Conservation (phyloP, 31 red algal species). For the Asparagopsis taxiformis region DNA sequence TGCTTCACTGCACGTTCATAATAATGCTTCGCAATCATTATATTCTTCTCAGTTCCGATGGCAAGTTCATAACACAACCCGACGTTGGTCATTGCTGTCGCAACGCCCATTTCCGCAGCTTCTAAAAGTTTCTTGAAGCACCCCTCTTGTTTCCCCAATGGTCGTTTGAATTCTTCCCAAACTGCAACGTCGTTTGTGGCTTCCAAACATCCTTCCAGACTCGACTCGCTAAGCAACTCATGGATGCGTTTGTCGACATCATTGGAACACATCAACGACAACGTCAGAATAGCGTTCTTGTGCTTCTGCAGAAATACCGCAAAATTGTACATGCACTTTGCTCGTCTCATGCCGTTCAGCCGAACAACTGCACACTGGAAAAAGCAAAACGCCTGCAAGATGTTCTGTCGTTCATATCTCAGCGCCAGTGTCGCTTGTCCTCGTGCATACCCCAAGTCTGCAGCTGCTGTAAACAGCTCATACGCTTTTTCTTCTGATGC, state of each 20-base stretch:
- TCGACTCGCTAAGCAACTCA: conserved; percentile 16
- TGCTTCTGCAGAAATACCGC: conserved; percentile 18
- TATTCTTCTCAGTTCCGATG: conserved; percentile 33
- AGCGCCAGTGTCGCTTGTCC: conserved; percentile 19
- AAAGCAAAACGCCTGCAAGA: neutral
- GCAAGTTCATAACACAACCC: conserved; percentile 69
- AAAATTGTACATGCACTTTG: conserved; percentile 10
- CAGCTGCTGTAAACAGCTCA: conserved; percentile 23
- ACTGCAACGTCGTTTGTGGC: conserved; percentile 30
- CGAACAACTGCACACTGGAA: conserved; percentile 22
- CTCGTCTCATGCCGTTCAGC: conserved; percentile 1
- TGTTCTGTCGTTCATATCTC: conserved; percentile 20
- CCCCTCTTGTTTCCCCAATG: conserved; percentile 8
- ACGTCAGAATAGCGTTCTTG: neutral
- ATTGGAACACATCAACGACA: neutral
- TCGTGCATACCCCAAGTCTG: conserved; percentile 13
- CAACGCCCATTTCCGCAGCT: conserved; percentile 24
- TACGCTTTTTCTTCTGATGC: neutral
- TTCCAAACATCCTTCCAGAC: conserved; percentile 8
- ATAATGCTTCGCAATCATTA: conserved; percentile 34
- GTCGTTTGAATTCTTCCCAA: conserved; percentile 18
- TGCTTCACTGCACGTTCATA: conserved; percentile 22
- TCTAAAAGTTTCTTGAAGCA: conserved; percentile 47
- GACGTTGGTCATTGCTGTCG: conserved; percentile 36
- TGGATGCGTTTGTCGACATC: conserved; percentile 18